These are phyloP conservation scores for Aspergillus novofumigatus DNA, from an alignment of 2,329 filamentous ascomycete species.

Conservation along the genomic window DNA sequence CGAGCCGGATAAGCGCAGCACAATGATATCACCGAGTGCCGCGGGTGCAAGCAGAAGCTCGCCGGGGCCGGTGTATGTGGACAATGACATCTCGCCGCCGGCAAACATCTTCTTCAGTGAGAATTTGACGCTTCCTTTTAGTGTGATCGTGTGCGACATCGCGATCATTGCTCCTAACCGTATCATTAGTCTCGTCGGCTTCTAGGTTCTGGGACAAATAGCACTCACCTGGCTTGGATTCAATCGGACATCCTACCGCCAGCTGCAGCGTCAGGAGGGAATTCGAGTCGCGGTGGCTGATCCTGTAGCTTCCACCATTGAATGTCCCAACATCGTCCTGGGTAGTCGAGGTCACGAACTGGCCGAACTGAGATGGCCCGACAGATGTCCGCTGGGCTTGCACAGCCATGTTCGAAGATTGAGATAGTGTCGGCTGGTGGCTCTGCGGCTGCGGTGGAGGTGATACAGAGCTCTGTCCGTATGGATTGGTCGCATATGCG, in stretches of 20 bases:
- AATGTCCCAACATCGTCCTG: slow-evolving; percentile 91
- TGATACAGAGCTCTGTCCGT: background rate
- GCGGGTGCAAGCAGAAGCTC: slow-evolving; percentile 81
- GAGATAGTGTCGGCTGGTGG: slow-evolving; percentile 2
- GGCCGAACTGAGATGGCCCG: slow-evolving; percentile 44
- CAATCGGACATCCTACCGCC: slow-evolving; percentile 80
- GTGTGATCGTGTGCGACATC: slow-evolving; percentile 83
- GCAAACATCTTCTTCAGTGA: slow-evolving; percentile 86
- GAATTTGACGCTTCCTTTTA: slow-evolving; percentile 81
- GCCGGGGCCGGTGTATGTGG: slow-evolving; percentile 81
- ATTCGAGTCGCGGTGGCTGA: slow-evolving; percentile 88
- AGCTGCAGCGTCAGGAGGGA: slow-evolving; percentile 84
- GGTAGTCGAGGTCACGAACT: slow-evolving; percentile 60
- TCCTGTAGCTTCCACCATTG: slow-evolving; percentile 90
- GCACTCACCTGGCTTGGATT: slow-evolving; percentile 65
- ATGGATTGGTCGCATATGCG: slow-evolving; percentile 2
- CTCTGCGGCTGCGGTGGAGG: slow-evolving; percentile 10
- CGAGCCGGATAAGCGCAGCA: slow-evolving; percentile 66
- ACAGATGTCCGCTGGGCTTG: slow-evolving; percentile 31
- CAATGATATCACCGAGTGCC: slow-evolving; percentile 79
- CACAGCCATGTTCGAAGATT: slow-evolving; percentile 7
- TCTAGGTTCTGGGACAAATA: background rate
- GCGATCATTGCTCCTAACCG: slow-evolving; percentile 76
- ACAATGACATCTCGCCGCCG: slow-evolving; percentile 73
- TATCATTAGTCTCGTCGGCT: background rate